Conservation (phyloP, 805 yeast genomes). For the Candida nitratophila region DNA sequence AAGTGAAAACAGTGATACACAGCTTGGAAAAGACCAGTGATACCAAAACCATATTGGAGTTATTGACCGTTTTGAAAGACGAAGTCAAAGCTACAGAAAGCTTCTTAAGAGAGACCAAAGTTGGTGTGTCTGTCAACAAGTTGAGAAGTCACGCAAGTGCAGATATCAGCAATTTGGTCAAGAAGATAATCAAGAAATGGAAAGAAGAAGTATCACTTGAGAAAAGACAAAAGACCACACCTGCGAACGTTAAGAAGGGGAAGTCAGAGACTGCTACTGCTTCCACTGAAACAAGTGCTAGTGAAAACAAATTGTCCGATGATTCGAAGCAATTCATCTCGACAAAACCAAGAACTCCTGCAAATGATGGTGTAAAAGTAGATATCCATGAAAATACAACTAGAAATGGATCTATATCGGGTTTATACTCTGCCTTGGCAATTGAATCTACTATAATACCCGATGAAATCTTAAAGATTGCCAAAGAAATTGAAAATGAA, state of each 20-base stretch:
- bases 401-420: slow-evolving; percentile 77
- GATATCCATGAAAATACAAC: slow-evolving; percentile 66
- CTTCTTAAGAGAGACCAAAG: slow-evolving; percentile 84
- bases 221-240: slow-evolving; percentile 28
- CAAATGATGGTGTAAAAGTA: slow-evolving; percentile 72
- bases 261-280: not conserved
- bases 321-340: slow-evolving; percentile 32
- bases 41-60: slow-evolving; percentile 58
- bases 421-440: slow-evolving; percentile 84
- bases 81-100: slow-evolving; percentile 82
- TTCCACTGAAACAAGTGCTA: slow-evolving; percentile 10
- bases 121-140: slow-evolving; percentile 95
- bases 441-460: slow-evolving; percentile 56
- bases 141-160: slow-evolving; percentile 60
- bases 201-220: slow-evolving; percentile 77
- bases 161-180: slow-evolving; percentile 68
- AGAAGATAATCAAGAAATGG: slow-evolving; percentile 81
- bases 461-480: slow-evolving; percentile 48
- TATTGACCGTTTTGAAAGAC: slow-evolving; percentile 56
- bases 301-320: slow-evolving; percentile 7
- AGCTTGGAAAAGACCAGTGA: slow-evolving; percentile 68
- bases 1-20: slow-evolving; percentile 60
- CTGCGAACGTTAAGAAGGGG: not conserved
- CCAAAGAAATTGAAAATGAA: slow-evolving; percentile 67
- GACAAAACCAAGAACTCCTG: slow-evolving; percentile 64